These are phyloP conservation scores for Microstegium vimineum DNA, from an alignment of 176 grass and related monocot species.

Conservation along the genomic window DNA sequence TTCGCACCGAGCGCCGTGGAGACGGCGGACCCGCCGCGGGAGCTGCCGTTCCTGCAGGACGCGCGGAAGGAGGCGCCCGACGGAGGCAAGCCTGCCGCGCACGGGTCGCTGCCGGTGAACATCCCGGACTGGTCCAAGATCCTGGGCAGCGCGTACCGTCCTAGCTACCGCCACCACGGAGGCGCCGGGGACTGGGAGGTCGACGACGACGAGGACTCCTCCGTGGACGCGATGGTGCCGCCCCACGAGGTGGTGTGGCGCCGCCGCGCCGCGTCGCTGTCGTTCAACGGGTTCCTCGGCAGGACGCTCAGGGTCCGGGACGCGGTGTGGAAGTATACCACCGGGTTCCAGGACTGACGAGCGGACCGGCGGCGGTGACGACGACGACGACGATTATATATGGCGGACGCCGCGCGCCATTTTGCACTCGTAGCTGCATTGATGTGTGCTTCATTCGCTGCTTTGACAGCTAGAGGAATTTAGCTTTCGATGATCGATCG, in stretches of 20 bases:
- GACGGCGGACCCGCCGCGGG: neutral
- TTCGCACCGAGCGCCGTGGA: neutral
- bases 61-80: neutral
- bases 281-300: constrained; percentile 60
- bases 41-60: neutral
- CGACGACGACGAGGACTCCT: constrained; percentile 36
- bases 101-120: constrained; percentile 65
- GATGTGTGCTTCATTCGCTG: neutral
- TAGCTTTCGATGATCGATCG: neutral
- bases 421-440: neutral
- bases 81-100: constrained; percentile 8
- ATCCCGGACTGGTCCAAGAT: constrained; percentile 98
- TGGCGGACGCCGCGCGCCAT: neutral
- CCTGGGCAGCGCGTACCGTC: constrained; percentile 44
- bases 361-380: no score
- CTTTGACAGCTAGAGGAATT: neutral
- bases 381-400: neutral
- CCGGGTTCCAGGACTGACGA: constrained; percentile 73
- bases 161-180: neutral
- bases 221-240: constrained; percentile 32
- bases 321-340: constrained; percentile 86
- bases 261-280: constrained; percentile 57
- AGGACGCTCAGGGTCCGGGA: constrained; percentile 88
- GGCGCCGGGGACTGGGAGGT: constrained; percentile 24
- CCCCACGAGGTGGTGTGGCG: constrained; percentile 74